A percentile compares a stretch with the other conserved stretches of the same genome.
Evolutionary conservation across 2,329 filamentous ascomycete species (phyloP).

Genomic region (Calonectria montana): DNA sequence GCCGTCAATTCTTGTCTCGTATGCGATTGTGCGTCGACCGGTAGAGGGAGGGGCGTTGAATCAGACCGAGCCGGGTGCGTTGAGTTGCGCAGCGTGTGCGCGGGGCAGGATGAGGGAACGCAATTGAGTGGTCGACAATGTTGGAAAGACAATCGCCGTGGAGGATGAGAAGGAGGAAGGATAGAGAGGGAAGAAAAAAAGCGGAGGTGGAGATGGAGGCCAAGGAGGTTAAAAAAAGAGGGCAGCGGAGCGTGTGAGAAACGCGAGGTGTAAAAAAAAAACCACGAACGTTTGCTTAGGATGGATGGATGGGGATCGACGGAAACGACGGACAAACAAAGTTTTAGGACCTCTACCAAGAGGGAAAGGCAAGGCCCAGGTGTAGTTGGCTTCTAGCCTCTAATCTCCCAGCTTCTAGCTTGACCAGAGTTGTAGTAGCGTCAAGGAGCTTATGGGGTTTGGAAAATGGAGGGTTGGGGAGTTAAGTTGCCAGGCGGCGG

Average conservation of each 20-base stretch:
- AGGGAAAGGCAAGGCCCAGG: constrained; percentile 9
- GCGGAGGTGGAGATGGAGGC: constrained; percentile 12
- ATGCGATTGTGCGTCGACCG: not conserved
- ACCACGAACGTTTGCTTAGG: constrained; percentile 4
- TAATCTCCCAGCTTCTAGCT: constrained; percentile 23
- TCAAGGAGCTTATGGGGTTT: constrained; percentile 2
- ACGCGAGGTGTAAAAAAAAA: constrained; percentile 8
- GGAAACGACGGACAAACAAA: constrained; percentile 44
- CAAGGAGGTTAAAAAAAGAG: not conserved
- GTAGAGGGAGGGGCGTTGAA: not conserved
- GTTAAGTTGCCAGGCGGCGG: not conserved
- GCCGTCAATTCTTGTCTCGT: not conserved
- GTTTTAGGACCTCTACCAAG: constrained; percentile 35
- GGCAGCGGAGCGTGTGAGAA: not conserved
- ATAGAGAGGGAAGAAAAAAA: constrained; percentile 15
- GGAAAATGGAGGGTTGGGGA: not conserved
- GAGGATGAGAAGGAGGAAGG: constrained; percentile 19
- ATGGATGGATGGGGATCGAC: constrained; percentile 33
- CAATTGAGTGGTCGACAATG: not conserved
- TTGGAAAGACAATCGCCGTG: constrained; percentile 21
- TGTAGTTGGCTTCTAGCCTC: constrained; percentile 15
- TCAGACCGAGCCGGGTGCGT: not conserved
- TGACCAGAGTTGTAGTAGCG: constrained; percentile 7
- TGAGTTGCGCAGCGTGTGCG: constrained; percentile 4
- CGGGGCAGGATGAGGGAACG: constrained; percentile 13